Percentiles rank a stretch among this genome's conserved stretches.
phyloP scores from a whole-genome alignment of 2,329 filamentous ascomycete genomes.

The Colletotrichum australisinense region DNA sequence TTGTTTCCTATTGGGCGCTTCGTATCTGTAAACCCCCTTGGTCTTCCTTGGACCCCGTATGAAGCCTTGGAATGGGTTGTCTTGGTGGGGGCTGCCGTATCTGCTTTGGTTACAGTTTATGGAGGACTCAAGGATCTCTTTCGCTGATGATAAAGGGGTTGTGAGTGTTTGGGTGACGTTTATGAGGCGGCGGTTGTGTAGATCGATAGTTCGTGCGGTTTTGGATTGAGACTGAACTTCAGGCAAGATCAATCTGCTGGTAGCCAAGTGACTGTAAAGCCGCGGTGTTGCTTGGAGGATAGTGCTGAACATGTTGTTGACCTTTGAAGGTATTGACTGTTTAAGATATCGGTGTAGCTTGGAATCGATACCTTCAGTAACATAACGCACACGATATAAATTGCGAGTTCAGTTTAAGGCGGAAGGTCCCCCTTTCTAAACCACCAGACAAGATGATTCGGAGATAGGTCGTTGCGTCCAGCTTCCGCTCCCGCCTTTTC shows the following conservation, averaged over 20 bases:
- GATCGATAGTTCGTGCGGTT: too few species aligned
- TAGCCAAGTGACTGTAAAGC: too few species aligned
- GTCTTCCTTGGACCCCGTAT: not conserved
- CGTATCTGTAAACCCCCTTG: not conserved
- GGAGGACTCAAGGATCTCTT: not conserved
- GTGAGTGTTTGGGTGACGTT: accelerated
- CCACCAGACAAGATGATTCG: not conserved
- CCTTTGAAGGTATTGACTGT: not conserved
- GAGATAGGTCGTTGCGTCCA: not conserved
- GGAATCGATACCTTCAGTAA: not conserved
- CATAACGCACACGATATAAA: not conserved
- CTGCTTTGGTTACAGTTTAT: not conserved
- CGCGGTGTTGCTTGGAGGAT: too few species aligned
- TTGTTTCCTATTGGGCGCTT: not conserved
- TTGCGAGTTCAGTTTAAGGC: too few species aligned
- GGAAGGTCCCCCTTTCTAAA: not conserved
- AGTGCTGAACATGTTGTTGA: not conserved
- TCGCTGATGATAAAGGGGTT: accelerated
- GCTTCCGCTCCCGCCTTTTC: not conserved
- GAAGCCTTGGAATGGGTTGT: not conserved
- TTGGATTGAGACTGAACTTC: too few species aligned
- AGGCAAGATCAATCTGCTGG: too few species aligned
- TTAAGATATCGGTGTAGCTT: too few species aligned
- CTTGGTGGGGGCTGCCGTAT: not conserved
- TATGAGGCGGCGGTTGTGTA: accelerated